phyloP scores from a whole-genome alignment of 2,329 filamentous ascomycete genomes.

The Ophiobolus disseminans region DNA sequence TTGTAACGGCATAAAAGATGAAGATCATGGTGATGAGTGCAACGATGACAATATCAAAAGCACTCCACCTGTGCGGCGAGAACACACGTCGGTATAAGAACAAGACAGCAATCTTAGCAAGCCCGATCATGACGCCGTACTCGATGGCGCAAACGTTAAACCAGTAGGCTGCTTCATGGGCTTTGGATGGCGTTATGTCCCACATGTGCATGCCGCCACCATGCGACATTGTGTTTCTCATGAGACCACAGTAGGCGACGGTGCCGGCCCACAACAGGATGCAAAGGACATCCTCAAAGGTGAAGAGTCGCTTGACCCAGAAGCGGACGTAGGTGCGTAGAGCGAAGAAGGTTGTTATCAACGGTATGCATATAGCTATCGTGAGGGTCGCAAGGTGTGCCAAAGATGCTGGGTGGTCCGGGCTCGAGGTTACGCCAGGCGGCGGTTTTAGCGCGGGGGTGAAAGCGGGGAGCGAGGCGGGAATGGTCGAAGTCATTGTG shows the following conservation, averaged over 20 bases:
- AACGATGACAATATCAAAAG: slow-evolving; percentile 15
- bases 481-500: background rate
- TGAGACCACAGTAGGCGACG: slow-evolving; percentile 10
- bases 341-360: slow-evolving; percentile 10
- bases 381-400: slow-evolving; percentile 7
- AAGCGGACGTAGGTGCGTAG: slow-evolving; percentile 7
- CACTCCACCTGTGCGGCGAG: slow-evolving; percentile 9
- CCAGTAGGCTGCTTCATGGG: slow-evolving; percentile 17
- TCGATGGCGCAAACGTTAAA: slow-evolving; percentile 16
- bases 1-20: slow-evolving; percentile 12
- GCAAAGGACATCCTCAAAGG: slow-evolving; percentile 7
- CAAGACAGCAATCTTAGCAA: slow-evolving; percentile 17
- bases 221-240: slow-evolving; percentile 10
- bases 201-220: slow-evolving; percentile 14
- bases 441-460: slow-evolving; percentile 16
- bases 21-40: slow-evolving; percentile 8
- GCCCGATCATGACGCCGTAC: slow-evolving; percentile 19
- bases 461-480: slow-evolving; percentile 7
- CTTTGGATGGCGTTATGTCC: slow-evolving; percentile 11
- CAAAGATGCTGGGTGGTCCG: slow-evolving; percentile 12
- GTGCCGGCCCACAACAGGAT: background rate
- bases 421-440: slow-evolving; percentile 13
- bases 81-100: slow-evolving; percentile 21
- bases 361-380: slow-evolving; percentile 7
- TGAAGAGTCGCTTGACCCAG: slow-evolving; percentile 9